A percentile compares a stretch with the other conserved stretches of the same genome.
Evolutionary conservation across 148 eudicot species (phyloP).

Genomic region (Hydrangea macrophylla): DNA sequence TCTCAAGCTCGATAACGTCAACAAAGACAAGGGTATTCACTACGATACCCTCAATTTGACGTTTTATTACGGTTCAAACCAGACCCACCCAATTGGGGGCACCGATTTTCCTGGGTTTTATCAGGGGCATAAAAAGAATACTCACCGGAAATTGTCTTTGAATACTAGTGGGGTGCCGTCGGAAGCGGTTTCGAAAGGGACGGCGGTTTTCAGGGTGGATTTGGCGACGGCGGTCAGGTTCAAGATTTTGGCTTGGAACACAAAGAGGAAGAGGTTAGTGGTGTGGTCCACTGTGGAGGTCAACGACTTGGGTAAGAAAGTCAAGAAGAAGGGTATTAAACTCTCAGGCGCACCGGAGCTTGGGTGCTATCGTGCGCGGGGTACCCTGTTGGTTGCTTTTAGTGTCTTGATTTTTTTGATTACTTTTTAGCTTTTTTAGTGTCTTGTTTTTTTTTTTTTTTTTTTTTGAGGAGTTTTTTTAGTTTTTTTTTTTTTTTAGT

Average conservation of each 20-base stretch:
- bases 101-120: conserved; percentile 30
- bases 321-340: conserved; percentile 37
- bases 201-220: conserved; percentile 50
- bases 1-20: conserved; percentile 55
- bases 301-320: conserved; percentile 32
- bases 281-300: conserved; percentile 48
- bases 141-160: conserved; percentile 31
- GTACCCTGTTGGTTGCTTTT: neutral
- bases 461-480: too few species aligned
- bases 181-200: conserved; percentile 26
- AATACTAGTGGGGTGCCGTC: conserved; percentile 28
- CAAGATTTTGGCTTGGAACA: conserved; percentile 51
- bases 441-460: too few species aligned
- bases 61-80: conserved; percentile 28
- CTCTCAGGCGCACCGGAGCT: conserved; percentile 42
- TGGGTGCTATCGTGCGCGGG: neutral
- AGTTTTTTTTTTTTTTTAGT: too few species aligned
- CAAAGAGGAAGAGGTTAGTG: conserved; percentile 37
- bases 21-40: conserved; percentile 54
- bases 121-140: conserved; percentile 57
- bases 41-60: conserved; percentile 48
- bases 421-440: too few species aligned
- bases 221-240: conserved; percentile 52
- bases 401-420: conserved; percentile 6
- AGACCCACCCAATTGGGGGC: conserved; percentile 22